Percentiles rank a stretch among this genome's conserved stretches.
phyloP scores from a whole-genome alignment of 208 protist species.

The Sergeia podlipaevii region DNA sequence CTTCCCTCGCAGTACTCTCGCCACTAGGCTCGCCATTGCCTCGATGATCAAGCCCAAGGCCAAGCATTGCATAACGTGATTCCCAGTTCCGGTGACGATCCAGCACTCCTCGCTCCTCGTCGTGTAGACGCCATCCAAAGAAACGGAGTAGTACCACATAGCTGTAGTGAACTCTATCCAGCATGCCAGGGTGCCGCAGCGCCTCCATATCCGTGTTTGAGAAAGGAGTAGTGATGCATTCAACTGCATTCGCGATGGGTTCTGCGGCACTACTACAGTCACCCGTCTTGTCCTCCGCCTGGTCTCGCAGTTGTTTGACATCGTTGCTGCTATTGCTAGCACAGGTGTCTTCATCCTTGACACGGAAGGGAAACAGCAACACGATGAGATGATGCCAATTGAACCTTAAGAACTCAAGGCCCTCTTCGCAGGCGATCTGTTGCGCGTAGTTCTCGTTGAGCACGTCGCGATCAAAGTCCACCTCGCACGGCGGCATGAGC shows the following conservation, averaged over 20 bases:
- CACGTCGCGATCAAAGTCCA: constrained; percentile 23
- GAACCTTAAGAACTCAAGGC: constrained; percentile 56
- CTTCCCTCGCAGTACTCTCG: neutral
- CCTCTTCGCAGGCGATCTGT: constrained; percentile 46
- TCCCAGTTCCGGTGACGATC: constrained; percentile 73
- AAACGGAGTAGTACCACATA: constrained; percentile 85
- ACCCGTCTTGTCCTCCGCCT: neutral
- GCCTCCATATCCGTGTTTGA: constrained; percentile 22
- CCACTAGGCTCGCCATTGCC: neutral
- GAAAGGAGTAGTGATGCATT: constrained; percentile 3
- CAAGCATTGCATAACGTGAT: constrained; percentile 44
- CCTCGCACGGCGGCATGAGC: constrained; percentile 51
- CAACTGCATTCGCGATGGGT: neutral
- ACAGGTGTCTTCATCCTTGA: neutral
- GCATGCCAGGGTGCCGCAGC: constrained; percentile 49
- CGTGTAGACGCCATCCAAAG: constrained; percentile 81
- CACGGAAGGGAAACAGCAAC: constrained; percentile 44
- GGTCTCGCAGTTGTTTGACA: neutral
- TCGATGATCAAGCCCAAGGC: neutral
- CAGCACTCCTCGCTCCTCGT: constrained; percentile 77
- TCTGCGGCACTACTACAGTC: neutral
- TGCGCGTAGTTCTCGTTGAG: constrained; percentile 60
- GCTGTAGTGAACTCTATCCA: constrained; percentile 86
- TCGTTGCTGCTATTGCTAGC: neutral
- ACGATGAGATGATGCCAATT: constrained; percentile 66